Conservation (phyloP, 805 yeast species). For the Wickerhamiella sergipiensis region DNA sequence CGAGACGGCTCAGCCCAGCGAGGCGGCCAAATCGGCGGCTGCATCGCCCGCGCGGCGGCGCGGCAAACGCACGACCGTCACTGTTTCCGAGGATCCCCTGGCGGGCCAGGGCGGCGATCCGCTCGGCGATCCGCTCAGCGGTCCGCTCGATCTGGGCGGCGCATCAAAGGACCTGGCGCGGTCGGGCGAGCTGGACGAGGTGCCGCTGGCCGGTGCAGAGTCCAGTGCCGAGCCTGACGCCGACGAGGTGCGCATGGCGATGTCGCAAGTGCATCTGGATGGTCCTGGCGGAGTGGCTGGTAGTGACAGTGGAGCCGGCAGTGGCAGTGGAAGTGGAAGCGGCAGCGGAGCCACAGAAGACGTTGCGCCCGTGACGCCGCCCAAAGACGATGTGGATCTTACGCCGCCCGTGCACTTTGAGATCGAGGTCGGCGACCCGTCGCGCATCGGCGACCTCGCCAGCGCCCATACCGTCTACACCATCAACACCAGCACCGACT, state of each 20-base stretch:
- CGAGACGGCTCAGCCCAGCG: background rate
- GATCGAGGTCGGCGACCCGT: constrained; percentile 77
- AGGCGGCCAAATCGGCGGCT: background rate
- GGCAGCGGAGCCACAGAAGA: too few species aligned
- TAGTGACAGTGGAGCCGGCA: too few species aligned
- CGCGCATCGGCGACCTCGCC: constrained; percentile 81
- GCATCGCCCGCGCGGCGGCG: background rate
- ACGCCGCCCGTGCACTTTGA: constrained; percentile 12
- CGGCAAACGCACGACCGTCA: background rate
- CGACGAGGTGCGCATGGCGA: constrained; percentile 1
- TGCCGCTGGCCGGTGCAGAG: background rate
- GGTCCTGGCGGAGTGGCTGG: too few species aligned
- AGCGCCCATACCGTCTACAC: constrained; percentile 80
- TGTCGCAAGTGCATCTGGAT: constrained; percentile 1
- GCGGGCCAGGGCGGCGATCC: background rate
- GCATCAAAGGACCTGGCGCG: background rate
- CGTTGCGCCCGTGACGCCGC: background rate
- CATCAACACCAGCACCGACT: constrained; percentile 48
- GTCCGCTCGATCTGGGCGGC: background rate
- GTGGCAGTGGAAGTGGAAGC: too few species aligned
- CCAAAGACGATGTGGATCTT: background rate
- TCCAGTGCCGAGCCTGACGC: background rate
- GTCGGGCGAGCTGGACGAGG: background rate
- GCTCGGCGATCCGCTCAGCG: background rate
- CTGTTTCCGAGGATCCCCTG: background rate